Percentiles rank a stretch among this genome's conserved stretches.
These are phyloP conservation scores for Carex scoparia DNA, from an alignment of 176 grass and related monocot species.

Conservation along the genomic window DNA sequence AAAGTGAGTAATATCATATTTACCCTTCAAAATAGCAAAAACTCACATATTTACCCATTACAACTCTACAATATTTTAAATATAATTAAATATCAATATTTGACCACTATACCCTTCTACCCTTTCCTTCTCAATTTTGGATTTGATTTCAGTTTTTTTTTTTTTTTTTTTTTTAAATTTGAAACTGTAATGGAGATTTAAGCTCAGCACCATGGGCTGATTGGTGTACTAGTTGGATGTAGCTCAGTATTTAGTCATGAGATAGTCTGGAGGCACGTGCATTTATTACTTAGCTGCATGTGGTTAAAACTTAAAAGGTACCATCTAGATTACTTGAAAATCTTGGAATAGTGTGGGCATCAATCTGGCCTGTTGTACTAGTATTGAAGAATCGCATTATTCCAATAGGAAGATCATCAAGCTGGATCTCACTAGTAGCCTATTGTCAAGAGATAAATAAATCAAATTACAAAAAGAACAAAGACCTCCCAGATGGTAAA, in stretches of 20 bases:
- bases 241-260: constrained; percentile 58
- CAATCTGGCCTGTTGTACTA: constrained; percentile 40
- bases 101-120: too few relatives aligned
- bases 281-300: constrained; percentile 47
- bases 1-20: too few relatives aligned
- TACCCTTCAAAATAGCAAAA: too few relatives aligned
- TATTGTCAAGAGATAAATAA: constrained; percentile 35
- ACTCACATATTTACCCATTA: too few relatives aligned
- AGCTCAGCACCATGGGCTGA: constrained; percentile 35
- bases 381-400: constrained; percentile 75
- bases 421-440: constrained; percentile 72
- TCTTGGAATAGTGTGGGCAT: constrained; percentile 60
- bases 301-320: constrained; percentile 30
- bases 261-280: constrained; percentile 57
- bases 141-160: not conserved
- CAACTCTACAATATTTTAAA: too few relatives aligned
- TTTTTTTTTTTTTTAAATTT: not conserved
- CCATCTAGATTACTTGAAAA: constrained; percentile 72
- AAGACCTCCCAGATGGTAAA: not conserved
- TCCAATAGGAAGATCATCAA: constrained; percentile 74
- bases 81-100: too few relatives aligned
- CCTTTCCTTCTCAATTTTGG: constrained; percentile 6
- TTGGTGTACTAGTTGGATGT: constrained; percentile 75
- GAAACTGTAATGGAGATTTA: not conserved
- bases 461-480: constrained; percentile 16